Percentiles rank a stretch among this genome's conserved stretches.
These are phyloP conservation scores for Plasmodium ovale DNA, from an alignment of 169 alveolate genomes.

Conservation along the genomic window DNA sequence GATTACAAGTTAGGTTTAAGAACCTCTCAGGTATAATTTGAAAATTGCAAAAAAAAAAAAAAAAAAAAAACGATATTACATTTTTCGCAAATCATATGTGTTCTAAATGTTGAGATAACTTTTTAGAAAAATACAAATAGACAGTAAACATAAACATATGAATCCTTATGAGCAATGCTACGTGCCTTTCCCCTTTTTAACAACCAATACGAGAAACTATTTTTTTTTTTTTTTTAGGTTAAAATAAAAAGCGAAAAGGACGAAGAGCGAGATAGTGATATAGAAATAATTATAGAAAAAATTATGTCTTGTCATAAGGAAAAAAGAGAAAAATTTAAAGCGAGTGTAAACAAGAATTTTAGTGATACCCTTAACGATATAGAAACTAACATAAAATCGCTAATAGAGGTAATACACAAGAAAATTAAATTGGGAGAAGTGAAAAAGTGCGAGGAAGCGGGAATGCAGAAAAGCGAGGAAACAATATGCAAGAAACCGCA, in stretches of 20 bases:
- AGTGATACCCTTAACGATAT: slow-evolving; percentile 52
- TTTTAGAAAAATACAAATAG: too few species aligned
- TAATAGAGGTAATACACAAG: slow-evolving; percentile 34
- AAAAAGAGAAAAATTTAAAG: slow-evolving; percentile 63
- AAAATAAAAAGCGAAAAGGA: not conserved
- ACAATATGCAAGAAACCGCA: too few species aligned
- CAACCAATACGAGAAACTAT: too few species aligned
- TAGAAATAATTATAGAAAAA: slow-evolving; percentile 58
- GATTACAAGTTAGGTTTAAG: slow-evolving; percentile 20
- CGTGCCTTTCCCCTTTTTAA: not conserved
- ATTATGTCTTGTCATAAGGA: slow-evolving; percentile 63
- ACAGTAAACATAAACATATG: too few species aligned
- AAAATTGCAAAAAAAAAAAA: slow-evolving; percentile 3
- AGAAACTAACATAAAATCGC: slow-evolving; percentile 31
- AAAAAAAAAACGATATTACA: too few species aligned
- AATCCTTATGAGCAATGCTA: not conserved
- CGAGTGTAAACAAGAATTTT: slow-evolving; percentile 28
- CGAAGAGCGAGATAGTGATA: slow-evolving; percentile 57
- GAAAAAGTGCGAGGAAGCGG: not conserved
- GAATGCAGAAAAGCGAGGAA: not conserved
- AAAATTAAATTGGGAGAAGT: not conserved
- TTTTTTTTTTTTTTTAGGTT: slow-evolving; percentile 10
- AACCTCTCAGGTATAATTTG: slow-evolving; percentile 11
- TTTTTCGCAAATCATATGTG: too few species aligned
- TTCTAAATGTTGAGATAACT: too few species aligned